These are phyloP conservation scores for Fusarium zealandicum DNA, from an alignment of 2,329 filamentous ascomycete genomes.

Conservation along the genomic window DNA sequence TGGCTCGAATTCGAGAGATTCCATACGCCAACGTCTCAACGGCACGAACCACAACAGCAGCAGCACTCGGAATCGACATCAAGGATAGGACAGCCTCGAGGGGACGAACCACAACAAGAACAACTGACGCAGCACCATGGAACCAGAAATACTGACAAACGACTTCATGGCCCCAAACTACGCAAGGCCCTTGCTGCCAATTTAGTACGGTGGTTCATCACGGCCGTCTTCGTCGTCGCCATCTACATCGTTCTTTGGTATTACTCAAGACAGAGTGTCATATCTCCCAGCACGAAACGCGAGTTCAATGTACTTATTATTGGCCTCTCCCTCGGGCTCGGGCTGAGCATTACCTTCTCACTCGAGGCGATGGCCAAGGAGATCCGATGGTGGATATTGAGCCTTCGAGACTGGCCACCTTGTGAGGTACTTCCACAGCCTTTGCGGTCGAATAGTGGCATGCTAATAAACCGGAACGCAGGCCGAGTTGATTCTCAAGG, in stretches of 20 bases:
- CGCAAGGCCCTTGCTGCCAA: slow-evolving; percentile 22
- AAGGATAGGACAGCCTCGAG: background rate
- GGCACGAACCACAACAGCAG: background rate
- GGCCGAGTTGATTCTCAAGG: slow-evolving; percentile 31
- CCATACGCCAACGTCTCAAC: background rate
- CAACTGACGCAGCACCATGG: background rate
- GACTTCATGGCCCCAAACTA: slow-evolving; percentile 16
- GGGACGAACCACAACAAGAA: background rate
- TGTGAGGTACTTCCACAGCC: slow-evolving; percentile 46
- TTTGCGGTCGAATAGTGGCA: too few relatives aligned
- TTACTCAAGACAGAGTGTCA: slow-evolving; percentile 24
- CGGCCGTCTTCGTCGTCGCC: slow-evolving; percentile 20
- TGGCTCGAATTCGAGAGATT: slow-evolving; percentile 15
- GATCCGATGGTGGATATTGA: slow-evolving; percentile 56
- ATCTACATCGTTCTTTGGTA: slow-evolving; percentile 30
- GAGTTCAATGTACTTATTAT: slow-evolving; percentile 55
- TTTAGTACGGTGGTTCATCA: slow-evolving; percentile 26
- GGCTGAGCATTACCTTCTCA: slow-evolving; percentile 50
- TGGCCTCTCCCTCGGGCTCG: slow-evolving; percentile 47
- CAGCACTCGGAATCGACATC: slow-evolving; percentile 6
- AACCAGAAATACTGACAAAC: too few relatives aligned
- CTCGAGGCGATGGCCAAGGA: slow-evolving; percentile 54
- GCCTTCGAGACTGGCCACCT: slow-evolving; percentile 46
- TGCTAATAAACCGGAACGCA: background rate
- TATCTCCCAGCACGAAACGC: slow-evolving; percentile 44